Base-by-base conservation (phyloP, 2,329 filamentous ascomycete genomes). In the Penicillium sclerotigenum region DNA sequence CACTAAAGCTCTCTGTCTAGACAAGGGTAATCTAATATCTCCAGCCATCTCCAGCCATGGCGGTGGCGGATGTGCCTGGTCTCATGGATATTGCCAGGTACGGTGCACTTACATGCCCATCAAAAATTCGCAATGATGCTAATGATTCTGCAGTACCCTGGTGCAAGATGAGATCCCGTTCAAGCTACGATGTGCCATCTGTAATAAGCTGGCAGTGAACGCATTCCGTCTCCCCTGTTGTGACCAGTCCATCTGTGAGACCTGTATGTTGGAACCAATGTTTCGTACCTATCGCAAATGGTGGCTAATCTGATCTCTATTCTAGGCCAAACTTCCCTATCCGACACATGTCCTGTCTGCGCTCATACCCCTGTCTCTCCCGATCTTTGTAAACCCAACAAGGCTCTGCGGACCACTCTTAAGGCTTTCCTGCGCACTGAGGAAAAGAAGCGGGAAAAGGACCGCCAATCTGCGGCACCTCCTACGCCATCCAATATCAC, bases 181-280 rank as follows among this genome's bases (percentile, higher is more conserved):
- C 68, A 97, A 96, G 80, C 83, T 99, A 61, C 89, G 92, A 75
- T 99, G 94, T 80, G 91, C 91, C 50, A 90, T 91, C 65, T 99
- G 94, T 77, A 94, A 89, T 77, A 91, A 90, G 73, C 81, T 97
- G 56, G 92, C 91, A 29, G 80, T 96, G 62, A 95, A 97, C 72
- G 90, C 93, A 9, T 96, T 91, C 73, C 89, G 92, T 61, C 81
- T 97, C 28, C 90, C 92, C 1, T 99, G 94, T 76, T 99, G 94
- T 74, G 94, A 97, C 70, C 93, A 96, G 71, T 87, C 89, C 38
- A 96, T 97, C 56, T 97, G 94, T 80, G 89, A 93, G 70, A 83
- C 80, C 62, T 99, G 94, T 97, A 79, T 69, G 87, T 75, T 28
- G 13, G 26, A 47, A 40, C 41, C 24, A 47, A 47, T 41, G 36